A percentile compares a stretch with the other conserved stretches of the same genome.
These are phyloP conservation scores for Eragrostis nindensis DNA, from an alignment of 176 grass and related monocot species.

Conservation along the genomic window DNA sequence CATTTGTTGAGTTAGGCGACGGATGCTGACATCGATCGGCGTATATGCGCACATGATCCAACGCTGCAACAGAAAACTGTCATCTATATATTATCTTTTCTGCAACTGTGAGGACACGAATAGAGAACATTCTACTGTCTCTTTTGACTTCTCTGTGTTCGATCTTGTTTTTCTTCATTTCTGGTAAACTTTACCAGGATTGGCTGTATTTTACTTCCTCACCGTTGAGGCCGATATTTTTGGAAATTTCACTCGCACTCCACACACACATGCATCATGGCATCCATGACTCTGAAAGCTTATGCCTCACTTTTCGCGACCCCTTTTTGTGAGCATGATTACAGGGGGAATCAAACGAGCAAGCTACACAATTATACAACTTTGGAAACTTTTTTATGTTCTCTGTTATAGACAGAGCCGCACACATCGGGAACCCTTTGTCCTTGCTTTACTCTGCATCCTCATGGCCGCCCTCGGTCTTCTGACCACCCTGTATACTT, in stretches of 20 bases:
- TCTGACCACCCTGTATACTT: constrained; percentile 28
- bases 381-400: constrained; percentile 18
- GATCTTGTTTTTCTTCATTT: not conserved
- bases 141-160: not conserved
- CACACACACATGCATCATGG: constrained; percentile 38
- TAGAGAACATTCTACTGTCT: not conserved
- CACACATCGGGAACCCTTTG: constrained; percentile 48
- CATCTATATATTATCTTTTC: not conserved
- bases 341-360: constrained; percentile 44
- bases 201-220: not conserved
- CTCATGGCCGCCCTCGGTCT: constrained; percentile 38
- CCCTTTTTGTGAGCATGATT: constrained; percentile 55
- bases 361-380: constrained; percentile 43
- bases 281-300: constrained; percentile 22
- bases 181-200: not conserved
- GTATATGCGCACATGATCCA: not conserved
- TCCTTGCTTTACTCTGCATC: constrained; percentile 57
- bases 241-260: not conserved
- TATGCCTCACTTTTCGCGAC: constrained; percentile 28
- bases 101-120: not conserved
- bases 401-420: constrained; percentile 40
- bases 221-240: not conserved
- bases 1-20: constrained; percentile 20
- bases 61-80: constrained; percentile 1
- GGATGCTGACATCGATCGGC: constrained; percentile 2